A percentile compares a stretch with the other conserved stretches of the same genome.
Conservation (phyloP, 2,329 filamentous ascomycete species). For the Alternaria sp. region DNA sequence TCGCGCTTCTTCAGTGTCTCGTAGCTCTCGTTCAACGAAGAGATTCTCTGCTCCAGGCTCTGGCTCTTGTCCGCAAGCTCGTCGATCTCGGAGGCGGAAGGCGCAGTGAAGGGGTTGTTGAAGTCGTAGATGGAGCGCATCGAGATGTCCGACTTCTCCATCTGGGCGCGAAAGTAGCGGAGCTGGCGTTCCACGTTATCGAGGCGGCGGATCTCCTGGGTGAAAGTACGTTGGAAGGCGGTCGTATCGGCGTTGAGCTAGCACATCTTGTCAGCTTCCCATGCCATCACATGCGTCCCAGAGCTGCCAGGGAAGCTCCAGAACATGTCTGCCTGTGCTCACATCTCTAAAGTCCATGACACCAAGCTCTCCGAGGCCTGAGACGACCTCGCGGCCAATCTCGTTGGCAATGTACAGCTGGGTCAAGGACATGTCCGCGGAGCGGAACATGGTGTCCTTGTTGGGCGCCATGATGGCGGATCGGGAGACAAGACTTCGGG, state of each 20-base stretch:
- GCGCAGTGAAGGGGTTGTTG: slow-evolving; percentile 81
- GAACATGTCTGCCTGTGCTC: slow-evolving; percentile 48
- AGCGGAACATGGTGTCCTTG: slow-evolving; percentile 97
- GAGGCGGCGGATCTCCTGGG: slow-evolving; percentile 93
- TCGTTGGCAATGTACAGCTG: slow-evolving; percentile 99
- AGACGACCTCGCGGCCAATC: slow-evolving; percentile 97
- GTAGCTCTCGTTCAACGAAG: slow-evolving; percentile 95
- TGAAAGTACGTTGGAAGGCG: slow-evolving; percentile 96
- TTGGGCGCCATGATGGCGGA: slow-evolving; percentile 62
- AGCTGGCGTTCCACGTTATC: slow-evolving; percentile 99
- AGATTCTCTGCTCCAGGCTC: slow-evolving; percentile 87
- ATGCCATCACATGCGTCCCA: slow-evolving; percentile 21
- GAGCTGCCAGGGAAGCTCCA: slow-evolving; percentile 22
- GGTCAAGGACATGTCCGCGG: slow-evolving; percentile 99
- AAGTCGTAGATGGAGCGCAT: slow-evolving; percentile 93
- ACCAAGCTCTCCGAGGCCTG: slow-evolving; percentile 92
- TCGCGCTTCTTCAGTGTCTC: slow-evolving; percentile 98
- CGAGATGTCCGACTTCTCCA: slow-evolving; percentile 88
- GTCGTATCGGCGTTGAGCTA: slow-evolving; percentile 92
- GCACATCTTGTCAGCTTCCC: slow-evolving; percentile 31
- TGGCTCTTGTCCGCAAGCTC: slow-evolving; percentile 92
- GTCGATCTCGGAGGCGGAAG: slow-evolving; percentile 93
- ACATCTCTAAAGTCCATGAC: slow-evolving; percentile 98
- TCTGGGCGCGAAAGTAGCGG: slow-evolving; percentile 92
- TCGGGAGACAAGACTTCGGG: slow-evolving; percentile 33